These are phyloP conservation scores for Malus hybrid DNA, from an alignment of 331 rosid species.

Conservation along the genomic window DNA sequence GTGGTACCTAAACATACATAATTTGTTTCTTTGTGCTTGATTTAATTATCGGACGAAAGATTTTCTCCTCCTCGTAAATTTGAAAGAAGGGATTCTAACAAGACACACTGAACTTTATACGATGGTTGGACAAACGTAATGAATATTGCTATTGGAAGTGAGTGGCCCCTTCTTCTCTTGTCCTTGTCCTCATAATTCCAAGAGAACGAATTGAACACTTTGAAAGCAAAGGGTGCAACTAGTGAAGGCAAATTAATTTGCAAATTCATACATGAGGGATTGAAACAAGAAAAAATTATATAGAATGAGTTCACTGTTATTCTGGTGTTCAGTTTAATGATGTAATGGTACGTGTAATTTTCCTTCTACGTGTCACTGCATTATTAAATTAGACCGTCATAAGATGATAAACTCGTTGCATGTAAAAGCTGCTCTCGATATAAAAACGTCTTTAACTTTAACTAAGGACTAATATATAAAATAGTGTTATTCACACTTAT, in stretches of 20 bases:
- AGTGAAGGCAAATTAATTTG: neutral
- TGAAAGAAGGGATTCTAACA: neutral
- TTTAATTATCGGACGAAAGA: too few species aligned
- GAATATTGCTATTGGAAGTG: neutral
- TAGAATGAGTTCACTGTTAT: accelerated
- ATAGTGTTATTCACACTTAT: too few species aligned
- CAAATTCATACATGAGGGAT: too few species aligned
- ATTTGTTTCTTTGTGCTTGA: too few species aligned
- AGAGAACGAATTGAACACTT: neutral
- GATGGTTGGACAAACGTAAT: neutral
- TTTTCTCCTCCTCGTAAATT: neutral
- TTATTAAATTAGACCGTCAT: neutral
- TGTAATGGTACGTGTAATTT: too few species aligned
- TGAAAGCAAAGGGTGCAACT: neutral
- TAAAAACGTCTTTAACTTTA: neutral
- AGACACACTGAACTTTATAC: neutral
- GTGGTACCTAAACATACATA: neutral
- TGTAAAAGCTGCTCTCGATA: too few species aligned
- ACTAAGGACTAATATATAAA: neutral
- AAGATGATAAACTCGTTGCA: too few species aligned
- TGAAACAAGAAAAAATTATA: neutral
- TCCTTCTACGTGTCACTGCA: neutral
- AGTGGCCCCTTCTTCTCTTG: neutral
- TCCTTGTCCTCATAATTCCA: neutral
- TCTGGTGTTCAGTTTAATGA: neutral